Conservation (phyloP, 2,329 filamentous ascomycete genomes). For the Raffaelea ambrosiae region DNA sequence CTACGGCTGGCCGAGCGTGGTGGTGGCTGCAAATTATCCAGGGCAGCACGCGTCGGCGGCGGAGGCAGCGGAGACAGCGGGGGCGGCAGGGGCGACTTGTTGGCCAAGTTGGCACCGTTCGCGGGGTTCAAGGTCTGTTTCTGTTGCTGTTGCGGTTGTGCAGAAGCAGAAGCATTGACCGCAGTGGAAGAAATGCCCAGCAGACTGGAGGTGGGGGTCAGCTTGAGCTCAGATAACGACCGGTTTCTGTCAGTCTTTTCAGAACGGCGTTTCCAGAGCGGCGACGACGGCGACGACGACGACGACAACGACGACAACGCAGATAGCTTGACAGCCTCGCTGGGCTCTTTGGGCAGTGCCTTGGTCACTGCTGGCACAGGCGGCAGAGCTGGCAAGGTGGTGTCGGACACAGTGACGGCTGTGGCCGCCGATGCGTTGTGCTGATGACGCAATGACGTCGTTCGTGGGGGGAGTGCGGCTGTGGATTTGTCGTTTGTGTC, state of each 20-base stretch:
- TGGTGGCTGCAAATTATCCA: constrained; percentile 5
- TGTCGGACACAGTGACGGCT: not conserved
- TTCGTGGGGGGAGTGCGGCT: constrained; percentile 6
- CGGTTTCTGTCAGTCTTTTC: constrained; percentile 37
- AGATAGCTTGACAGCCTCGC: not conserved
- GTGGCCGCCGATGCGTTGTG: not conserved
- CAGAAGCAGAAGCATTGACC: not conserved
- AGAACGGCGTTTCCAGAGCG: constrained; percentile 43
- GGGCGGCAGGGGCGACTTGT: constrained; percentile 3
- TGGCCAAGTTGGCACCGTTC: not conserved
- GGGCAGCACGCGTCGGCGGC: constrained; percentile 1
- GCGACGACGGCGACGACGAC: constrained; percentile 15
- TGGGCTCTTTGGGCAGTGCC: not conserved
- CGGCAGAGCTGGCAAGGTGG: not conserved
- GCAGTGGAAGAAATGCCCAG: not conserved
- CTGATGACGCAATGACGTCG: constrained; percentile 6
- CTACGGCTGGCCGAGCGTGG: not conserved
- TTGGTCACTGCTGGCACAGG: not conserved
- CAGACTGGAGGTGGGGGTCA: constrained; percentile 22
- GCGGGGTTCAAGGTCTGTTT: not conserved
- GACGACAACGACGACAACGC: constrained; percentile 12
- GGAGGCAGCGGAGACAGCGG: constrained; percentile 10
- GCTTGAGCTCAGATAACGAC: constrained; percentile 38
- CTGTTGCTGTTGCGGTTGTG: constrained; percentile 7
- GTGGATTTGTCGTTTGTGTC: not conserved